Percentiles rank a stretch among this genome's conserved stretches.
Conservation (phyloP, 2,329 filamentous ascomycete genomes). For the Neoarthrinium moseri region DNA sequence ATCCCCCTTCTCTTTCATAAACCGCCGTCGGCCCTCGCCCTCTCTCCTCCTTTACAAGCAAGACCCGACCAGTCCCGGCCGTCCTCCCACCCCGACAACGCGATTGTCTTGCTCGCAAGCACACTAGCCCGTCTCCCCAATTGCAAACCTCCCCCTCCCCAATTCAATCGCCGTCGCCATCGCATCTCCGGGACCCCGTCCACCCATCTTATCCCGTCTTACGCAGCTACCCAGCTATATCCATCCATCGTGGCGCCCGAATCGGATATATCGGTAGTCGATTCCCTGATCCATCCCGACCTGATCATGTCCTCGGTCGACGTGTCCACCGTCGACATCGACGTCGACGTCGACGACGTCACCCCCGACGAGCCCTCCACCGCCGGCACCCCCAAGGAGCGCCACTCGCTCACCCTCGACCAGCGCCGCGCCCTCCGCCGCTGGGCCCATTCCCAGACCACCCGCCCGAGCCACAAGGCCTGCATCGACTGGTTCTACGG, state of each 20-base stretch:
- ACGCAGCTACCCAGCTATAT: too few species aligned
- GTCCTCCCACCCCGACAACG: conserved; percentile 6
- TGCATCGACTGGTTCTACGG: conserved; percentile 63
- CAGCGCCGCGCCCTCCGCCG: conserved; percentile 59
- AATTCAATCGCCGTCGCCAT: background rate
- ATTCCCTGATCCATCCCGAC: conserved; percentile 7
- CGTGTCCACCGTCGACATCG: background rate
- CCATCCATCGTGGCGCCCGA: conserved; percentile 7
- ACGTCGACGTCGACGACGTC: background rate
- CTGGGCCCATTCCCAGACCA: conserved; percentile 57
- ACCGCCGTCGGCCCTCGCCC: too few species aligned
- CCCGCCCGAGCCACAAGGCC: conserved; percentile 58
- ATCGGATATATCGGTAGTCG: conserved; percentile 10
- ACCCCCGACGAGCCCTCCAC: conserved; percentile 9
- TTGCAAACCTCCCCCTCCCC: background rate
- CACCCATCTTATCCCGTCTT: too few species aligned
- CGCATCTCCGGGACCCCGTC: too few species aligned
- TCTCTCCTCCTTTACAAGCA: conserved; percentile 9
- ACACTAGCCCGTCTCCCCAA: background rate
- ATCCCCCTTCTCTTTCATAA: conserved; percentile 8
- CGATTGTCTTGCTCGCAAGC: conserved; percentile 2
- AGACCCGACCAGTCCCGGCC: background rate
- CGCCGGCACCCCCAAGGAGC: conserved; percentile 40
- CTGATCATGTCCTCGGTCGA: conserved; percentile 9
- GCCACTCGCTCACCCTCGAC: conserved; percentile 60